Evolutionary conservation across 2,329 filamentous ascomycete genomes (phyloP), one percentile per base, ranked within the genome.

Genomic region (Emmonsiellopsis sp.): DNA sequence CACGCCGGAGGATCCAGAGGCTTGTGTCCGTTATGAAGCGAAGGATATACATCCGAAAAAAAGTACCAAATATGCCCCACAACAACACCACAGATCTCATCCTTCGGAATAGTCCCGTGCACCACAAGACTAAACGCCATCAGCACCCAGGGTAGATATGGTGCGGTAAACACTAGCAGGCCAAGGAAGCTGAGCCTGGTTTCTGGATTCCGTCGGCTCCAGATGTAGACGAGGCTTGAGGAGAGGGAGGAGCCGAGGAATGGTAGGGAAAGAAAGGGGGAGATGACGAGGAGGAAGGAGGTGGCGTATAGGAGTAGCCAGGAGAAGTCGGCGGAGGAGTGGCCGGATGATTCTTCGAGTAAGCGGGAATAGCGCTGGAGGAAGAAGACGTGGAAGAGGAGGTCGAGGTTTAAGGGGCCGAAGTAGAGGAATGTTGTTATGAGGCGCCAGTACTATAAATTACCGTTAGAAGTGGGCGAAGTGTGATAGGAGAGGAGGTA

Each of bases 31-130:
- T 86, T 84, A 71, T 96, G 88, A 43, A 96, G 80, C 2, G 90
- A 87, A 3, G 93, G 93, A 70, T 95, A 98, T 13, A 98, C 91
- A 68, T 98, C 93, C 55, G 85, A 88, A 71, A 97, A 96, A 74
- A 96, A 98, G 71, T 97, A 98, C 86, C 91, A 97, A 41, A 97
- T 79, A 71, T 98, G 93, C 8, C 93, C 93, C 40, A 97, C 91
- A 8, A 93, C 83, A 13, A 96, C 89, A 3, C 93, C 93, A 75
- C 94, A 89, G 58, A 98, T 86, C 75, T 98, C 93, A 68, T 97
- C 93, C 72, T 94, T 95, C 3, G 93, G 93, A 42, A 97, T 79
- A 5, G 81, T 86, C 6, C 89, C 89, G 67, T 97, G 90, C 67
- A 97, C 79, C n/a, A 95, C 79, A 45, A 97, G 77, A 65, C 88